These are phyloP conservation scores for Sporobolomyces phaffii DNA, from an alignment of 768 basidiomycete species.

Conservation along the genomic window DNA sequence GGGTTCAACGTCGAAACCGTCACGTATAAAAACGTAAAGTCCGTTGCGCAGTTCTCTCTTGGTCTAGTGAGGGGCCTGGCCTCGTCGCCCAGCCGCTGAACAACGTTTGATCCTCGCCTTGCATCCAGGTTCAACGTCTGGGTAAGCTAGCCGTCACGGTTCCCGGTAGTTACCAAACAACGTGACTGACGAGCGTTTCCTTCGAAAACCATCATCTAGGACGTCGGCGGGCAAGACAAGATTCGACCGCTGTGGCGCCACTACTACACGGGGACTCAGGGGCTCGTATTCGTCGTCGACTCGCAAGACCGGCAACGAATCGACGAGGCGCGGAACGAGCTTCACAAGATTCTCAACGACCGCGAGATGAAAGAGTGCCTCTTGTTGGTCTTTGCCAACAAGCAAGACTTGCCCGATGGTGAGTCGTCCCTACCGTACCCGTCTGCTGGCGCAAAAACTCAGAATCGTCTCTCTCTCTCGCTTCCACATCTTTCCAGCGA, in stretches of 20 bases:
- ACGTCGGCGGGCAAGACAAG: constrained; percentile 98
- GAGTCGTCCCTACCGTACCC: constrained; percentile 46
- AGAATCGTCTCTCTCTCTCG: too few relatives aligned
- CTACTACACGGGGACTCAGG: constrained; percentile 98
- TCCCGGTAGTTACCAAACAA: background rate
- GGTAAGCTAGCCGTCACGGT: constrained; percentile 43
- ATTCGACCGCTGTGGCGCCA: constrained; percentile 97
- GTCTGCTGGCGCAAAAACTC: too few relatives aligned
- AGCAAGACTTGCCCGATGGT: constrained; percentile 97
- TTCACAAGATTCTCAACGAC: constrained; percentile 91
- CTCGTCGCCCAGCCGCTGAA: too few relatives aligned
- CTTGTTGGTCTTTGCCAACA: constrained; percentile 96
- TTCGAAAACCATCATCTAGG: constrained; percentile 22
- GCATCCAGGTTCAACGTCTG: constrained; percentile 48
- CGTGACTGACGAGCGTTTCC: background rate
- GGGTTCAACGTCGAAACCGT: constrained; percentile 99
- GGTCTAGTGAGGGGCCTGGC: too few relatives aligned
- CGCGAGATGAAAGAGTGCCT: constrained; percentile 97
- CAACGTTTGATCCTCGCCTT: too few relatives aligned
- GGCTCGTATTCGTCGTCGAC: constrained; percentile 95
- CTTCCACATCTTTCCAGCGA: too few relatives aligned
- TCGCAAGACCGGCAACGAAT: constrained; percentile 91
- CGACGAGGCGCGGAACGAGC: constrained; percentile 91
- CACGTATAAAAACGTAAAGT: constrained; percentile 84
- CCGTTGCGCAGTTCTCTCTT: too few relatives aligned